Evolutionary conservation across 495 filamentous ascomycete species (phyloP), one percentile per base, ranked within the genome.

Genomic region (Pyrenula massariospora): DNA sequence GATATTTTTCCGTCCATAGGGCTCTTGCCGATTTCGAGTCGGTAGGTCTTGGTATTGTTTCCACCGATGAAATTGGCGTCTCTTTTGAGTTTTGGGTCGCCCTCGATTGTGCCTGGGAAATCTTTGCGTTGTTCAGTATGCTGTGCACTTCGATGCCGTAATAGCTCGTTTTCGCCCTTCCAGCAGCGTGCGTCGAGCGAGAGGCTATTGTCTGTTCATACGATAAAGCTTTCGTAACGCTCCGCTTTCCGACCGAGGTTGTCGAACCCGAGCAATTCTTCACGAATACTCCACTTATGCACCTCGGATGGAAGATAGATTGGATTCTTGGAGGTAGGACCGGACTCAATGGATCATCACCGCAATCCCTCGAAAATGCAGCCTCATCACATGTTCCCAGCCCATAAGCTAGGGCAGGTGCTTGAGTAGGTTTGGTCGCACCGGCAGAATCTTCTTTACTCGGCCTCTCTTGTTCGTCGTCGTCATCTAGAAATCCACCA

Each of bases 111-210:
- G 5, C 15, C 15, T 42, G 31, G 15, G 31, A 42, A 42, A 15
- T 15, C n/a, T 83, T 77, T 3, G 73, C 77, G 2, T 86, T 76
- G 54, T 92, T 86, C 48, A 96, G 72, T 22, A 96, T 69, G 50
- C 78, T 70, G 61, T 95, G 89, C 19, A 98, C 92, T 23, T 95
- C 84, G 56, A 98, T 85, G 8, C 93, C 93, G 67, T 92, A 98
- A 65, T 88, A 96, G 65, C 80, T 87, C 66, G 83, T 86, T 60
- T 81, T 83, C n/a, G 89, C 88, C 59, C 82, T 75, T 31, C 88
- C 85, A 58, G 85, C 74, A 58, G 78, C 83, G 3, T 79, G 80
- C 36, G 72, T 79, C 2, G 86, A 91, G 19, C 87, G 81, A 23
- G 79, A 74, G 22, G 87, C 87, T 23, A 88, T 77, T 54, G 91